Percentiles rank a stretch among this genome's conserved stretches.
These are phyloP conservation scores for Neonectria punicea DNA, from an alignment of 2,329 filamentous ascomycete genomes.

Conservation along the genomic window DNA sequence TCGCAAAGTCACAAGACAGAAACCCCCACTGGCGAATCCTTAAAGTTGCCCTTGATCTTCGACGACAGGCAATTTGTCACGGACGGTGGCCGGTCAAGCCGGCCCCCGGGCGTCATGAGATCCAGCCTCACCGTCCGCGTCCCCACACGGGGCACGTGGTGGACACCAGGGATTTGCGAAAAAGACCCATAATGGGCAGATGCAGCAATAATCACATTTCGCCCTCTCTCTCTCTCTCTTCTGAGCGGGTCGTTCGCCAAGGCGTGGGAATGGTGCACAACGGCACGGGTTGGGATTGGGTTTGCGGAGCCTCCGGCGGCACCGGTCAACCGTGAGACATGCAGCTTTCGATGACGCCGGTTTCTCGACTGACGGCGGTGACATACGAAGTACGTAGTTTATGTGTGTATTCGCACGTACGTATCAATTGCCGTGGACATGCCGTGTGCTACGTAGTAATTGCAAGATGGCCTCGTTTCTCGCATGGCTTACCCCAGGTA, in stretches of 20 bases:
- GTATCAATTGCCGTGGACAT: neutral
- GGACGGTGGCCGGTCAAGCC: slow-evolving; percentile 8
- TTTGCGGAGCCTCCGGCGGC: slow-evolving; percentile 11
- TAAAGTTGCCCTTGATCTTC: neutral
- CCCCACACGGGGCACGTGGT: neutral
- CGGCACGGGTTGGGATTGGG: slow-evolving; percentile 19
- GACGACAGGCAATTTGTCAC: neutral
- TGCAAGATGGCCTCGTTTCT: neutral
- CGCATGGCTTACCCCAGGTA: neutral
- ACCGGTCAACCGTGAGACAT: slow-evolving; percentile 17
- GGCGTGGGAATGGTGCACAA: slow-evolving; percentile 10
- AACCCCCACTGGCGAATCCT: neutral
- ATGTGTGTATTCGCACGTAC: neutral
- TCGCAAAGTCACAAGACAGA: neutral
- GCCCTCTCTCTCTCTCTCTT: neutral
- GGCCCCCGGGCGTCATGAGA: slow-evolving; percentile 13
- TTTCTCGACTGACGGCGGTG: slow-evolving; percentile 7
- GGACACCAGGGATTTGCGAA: neutral
- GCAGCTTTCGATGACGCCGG: slow-evolving; percentile 20
- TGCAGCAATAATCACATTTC: neutral
- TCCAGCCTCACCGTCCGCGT: neutral
- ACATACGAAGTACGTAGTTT: neutral
- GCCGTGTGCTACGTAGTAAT: no score
- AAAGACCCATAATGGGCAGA: neutral
- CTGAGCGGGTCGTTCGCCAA: slow-evolving; percentile 10